Base-by-base conservation (phyloP, 306 rosid species). In the Cicer pinnatifidum region DNA sequence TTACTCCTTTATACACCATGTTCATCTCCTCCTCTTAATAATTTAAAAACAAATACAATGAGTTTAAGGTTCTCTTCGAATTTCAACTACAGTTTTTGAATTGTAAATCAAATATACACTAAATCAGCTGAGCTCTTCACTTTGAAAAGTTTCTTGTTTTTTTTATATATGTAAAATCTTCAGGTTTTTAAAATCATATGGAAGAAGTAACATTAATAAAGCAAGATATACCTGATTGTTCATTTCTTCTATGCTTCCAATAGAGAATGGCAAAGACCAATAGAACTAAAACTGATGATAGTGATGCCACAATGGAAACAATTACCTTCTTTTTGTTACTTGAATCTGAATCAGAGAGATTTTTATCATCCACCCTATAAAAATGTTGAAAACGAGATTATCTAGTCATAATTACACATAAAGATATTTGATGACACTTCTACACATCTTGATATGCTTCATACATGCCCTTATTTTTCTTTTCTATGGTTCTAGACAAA, bases 301-400 rank as follows among this genome's bases (percentile, higher is more conserved):
- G 0, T 39, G 91, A 15, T 62, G 76, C 87, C 1, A 86, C 87
- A 71, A 86, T 64, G 48, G 92, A 89, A 78, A 64, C 83, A 63
- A 84, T 67, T 69, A 77, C 67, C 10, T 81, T 86, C 80, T 75
- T 85, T 28, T 72, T 78, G 64, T 76, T 44, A 70, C 87, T 79
- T 9, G 62, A 53, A 64, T 67, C 72, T 1, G 91, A 75, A 44
- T 23, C 75, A 47, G 82, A 47, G 5, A 81, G 69, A 71, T 90
- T 90, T 78, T 52, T 72, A 33, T 72, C 87, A 83, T 90, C 92
- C 73, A 83, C 89, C 73, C 96, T 90, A 59, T 59, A 83, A 50
- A 78, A 68, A 6, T 37, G 51, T 46, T 28, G 16, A 71, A 62
- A 72, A 57, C 51, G 64, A 67, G 45, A 57, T 7, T 71, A 17